Conservation (phyloP, 805 yeast genomes). For the Clavispora fructus region DNA sequence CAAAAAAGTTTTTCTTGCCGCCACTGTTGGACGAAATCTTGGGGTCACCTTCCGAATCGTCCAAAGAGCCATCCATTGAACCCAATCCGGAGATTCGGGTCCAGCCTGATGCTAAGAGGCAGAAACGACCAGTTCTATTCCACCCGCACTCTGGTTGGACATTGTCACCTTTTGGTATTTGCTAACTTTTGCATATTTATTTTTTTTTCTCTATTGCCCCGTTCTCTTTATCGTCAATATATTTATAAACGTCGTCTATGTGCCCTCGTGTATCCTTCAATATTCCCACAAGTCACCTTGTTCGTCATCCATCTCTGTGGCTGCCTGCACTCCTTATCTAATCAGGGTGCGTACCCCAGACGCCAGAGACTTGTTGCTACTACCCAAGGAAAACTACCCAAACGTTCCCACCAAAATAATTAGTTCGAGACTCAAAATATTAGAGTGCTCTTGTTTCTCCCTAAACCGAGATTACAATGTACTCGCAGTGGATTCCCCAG, state of each 20-base stretch:
- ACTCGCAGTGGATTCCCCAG: slow-evolving; percentile 66
- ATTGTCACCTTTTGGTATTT: not conserved
- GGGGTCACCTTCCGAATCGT: not conserved
- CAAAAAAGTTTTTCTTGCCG: not conserved
- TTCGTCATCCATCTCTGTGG: not conserved
- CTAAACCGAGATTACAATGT: slow-evolving; percentile 5
- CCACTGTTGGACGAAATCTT: slow-evolving; percentile 2
- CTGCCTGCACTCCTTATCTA: not conserved
- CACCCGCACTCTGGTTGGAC: not conserved
- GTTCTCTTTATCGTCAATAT: too few relatives aligned
- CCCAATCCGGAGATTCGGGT: not conserved
- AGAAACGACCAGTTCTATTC: not conserved
- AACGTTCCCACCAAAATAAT: not conserved
- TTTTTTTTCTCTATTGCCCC: too few relatives aligned
- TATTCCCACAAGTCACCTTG: not conserved
- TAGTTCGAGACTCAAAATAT: not conserved
- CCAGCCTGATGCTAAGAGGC: not conserved
- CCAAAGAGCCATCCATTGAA: not conserved
- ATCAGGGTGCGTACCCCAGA: slow-evolving; percentile 1
- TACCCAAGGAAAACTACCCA: not conserved
- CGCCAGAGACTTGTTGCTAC: not conserved
- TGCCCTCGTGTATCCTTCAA: too few relatives aligned
- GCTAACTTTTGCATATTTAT: not conserved
- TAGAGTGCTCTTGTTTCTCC: not conserved
- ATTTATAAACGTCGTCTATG: too few relatives aligned